These are phyloP conservation scores for Cordyceps javanica DNA, from an alignment of 2,329 filamentous ascomycete genomes.

Conservation along the genomic window DNA sequence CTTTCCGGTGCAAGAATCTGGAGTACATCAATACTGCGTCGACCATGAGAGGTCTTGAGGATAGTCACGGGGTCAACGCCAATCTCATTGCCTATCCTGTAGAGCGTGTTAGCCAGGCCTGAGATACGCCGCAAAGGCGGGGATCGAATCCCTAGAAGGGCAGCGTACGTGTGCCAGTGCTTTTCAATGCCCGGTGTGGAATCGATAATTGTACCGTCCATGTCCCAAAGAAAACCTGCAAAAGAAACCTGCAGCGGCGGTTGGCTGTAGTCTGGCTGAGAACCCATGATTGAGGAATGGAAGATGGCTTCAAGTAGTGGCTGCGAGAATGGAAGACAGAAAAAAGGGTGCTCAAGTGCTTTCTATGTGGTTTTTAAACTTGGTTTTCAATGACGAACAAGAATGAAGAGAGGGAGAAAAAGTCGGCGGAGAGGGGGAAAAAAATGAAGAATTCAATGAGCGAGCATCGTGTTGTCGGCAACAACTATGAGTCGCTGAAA, in stretches of 20 bases:
- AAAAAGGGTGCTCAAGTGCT: background rate
- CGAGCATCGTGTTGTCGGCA: background rate
- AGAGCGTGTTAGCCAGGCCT: slow-evolving; percentile 5
- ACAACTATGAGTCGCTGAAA: background rate
- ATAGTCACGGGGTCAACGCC: slow-evolving; percentile 80
- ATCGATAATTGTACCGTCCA: slow-evolving; percentile 81
- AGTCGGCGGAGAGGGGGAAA: background rate
- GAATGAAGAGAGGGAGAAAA: background rate
- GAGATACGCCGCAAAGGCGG: background rate
- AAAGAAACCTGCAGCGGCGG: slow-evolving; percentile 43
- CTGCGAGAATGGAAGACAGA: background rate
- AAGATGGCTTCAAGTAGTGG: background rate
- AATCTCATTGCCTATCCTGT: slow-evolving; percentile 73
- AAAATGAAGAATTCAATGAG: background rate
- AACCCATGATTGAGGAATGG: slow-evolving; percentile 24
- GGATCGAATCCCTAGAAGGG: background rate
- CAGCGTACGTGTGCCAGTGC: slow-evolving; percentile 63
- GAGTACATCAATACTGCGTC: slow-evolving; percentile 81
- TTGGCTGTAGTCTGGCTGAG: slow-evolving; percentile 32
- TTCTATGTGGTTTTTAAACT: background rate
- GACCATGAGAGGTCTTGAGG: slow-evolving; percentile 83
- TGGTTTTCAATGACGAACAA: background rate
- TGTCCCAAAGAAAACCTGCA: slow-evolving; percentile 61
- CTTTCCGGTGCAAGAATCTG: slow-evolving; percentile 73
- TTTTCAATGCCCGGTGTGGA: slow-evolving; percentile 71